These are phyloP conservation scores for Alternaria burnsii DNA, from an alignment of 2,329 filamentous ascomycete genomes.

Conservation along the genomic window DNA sequence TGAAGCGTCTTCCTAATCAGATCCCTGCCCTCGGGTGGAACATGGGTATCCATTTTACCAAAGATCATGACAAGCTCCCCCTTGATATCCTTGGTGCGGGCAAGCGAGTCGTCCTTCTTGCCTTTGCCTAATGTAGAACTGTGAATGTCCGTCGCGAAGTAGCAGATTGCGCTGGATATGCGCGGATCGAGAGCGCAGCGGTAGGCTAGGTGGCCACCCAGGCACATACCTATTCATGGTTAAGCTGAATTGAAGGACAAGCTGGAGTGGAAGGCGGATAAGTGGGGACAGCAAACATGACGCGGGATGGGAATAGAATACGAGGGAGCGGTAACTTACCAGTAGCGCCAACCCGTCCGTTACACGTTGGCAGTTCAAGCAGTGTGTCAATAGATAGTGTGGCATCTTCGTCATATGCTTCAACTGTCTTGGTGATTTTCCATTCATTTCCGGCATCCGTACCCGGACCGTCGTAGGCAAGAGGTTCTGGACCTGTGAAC, in stretches of 20 bases:
- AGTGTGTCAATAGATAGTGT: slow-evolving; percentile 55
- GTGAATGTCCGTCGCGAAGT: slow-evolving; percentile 94
- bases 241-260: background rate
- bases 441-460: slow-evolving; percentile 88
- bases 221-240: slow-evolving; percentile 71
- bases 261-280: background rate
- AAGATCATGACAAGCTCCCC: slow-evolving; percentile 90
- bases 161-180: slow-evolving; percentile 80
- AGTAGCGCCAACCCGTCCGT: slow-evolving; percentile 68
- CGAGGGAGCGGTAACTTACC: slow-evolving; percentile 22
- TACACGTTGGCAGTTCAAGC: slow-evolving; percentile 62
- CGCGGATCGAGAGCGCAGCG: slow-evolving; percentile 77
- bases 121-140: slow-evolving; percentile 75
- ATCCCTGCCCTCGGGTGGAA: slow-evolving; percentile 82
- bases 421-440: slow-evolving; percentile 85
- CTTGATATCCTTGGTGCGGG: slow-evolving; percentile 71
- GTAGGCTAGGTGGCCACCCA: slow-evolving; percentile 87
- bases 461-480: slow-evolving; percentile 86
- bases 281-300: background rate
- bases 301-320: background rate
- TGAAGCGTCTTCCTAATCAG: slow-evolving; percentile 83
- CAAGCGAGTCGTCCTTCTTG: slow-evolving; percentile 69
- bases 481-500: slow-evolving; percentile 83
- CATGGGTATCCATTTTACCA: slow-evolving; percentile 89
- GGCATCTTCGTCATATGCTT: slow-evolving; percentile 77